phyloP scores from a whole-genome alignment of 345 rosid species.

The Litchi chinensis region DNA sequence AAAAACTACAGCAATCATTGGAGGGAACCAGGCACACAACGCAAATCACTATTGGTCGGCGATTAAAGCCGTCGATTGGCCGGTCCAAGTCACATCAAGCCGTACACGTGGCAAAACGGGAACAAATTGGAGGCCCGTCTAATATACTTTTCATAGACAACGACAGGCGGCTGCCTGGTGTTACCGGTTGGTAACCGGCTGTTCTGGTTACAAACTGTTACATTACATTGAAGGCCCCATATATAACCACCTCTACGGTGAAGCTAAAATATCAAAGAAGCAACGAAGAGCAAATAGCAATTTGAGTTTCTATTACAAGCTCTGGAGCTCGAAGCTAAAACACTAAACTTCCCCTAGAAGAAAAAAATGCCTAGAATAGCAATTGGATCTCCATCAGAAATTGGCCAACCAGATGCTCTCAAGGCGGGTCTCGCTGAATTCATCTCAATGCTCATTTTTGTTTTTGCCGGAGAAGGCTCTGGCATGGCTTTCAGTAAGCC shows the following conservation, averaged over 20 bases:
- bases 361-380: constrained; percentile 53
- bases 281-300: neutral
- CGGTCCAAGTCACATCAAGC: constrained; percentile 26
- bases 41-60: constrained; percentile 29
- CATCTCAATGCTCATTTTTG: constrained; percentile 68
- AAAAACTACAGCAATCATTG: constrained; percentile 30
- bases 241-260: constrained; percentile 17
- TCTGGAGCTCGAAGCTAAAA: constrained; percentile 7
- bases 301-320: neutral
- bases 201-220: constrained; percentile 6
- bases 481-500: constrained; percentile 70
- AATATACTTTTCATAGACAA: constrained; percentile 8
- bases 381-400: constrained; percentile 48
- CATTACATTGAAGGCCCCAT: constrained; percentile 16
- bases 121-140: constrained; percentile 37
- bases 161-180: constrained; percentile 29
- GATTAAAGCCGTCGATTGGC: constrained; percentile 21
- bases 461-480: constrained; percentile 79
- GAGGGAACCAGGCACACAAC: constrained; percentile 14
- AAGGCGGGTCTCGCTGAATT: constrained; percentile 70
- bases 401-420: constrained; percentile 48
- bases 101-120: constrained; percentile 37
- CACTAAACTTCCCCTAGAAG: neutral
- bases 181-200: constrained; percentile 25
- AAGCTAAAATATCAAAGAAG: constrained; percentile 7